A percentile compares a stretch with the other conserved stretches of the same genome.
Conservation (phyloP, 495 filamentous ascomycete species). For the Penicillium canescens region DNA sequence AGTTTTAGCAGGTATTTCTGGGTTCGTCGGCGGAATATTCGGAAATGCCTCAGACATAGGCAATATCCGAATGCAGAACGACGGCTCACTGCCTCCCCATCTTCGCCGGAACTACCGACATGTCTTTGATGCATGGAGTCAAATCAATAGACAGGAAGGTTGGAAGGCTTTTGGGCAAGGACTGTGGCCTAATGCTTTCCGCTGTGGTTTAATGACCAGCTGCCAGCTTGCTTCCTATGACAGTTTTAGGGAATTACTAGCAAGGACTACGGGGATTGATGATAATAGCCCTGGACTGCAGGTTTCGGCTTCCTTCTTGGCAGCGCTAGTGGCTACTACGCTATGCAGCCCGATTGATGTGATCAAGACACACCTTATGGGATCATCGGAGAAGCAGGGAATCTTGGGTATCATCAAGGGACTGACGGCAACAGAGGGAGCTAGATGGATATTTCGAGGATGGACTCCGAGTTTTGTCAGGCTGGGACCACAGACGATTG, state of each 20-base stretch:
- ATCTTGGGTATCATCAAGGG: constrained; percentile 14
- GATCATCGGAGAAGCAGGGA: constrained; percentile 8
- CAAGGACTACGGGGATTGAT: not conserved
- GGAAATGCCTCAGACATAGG: constrained; percentile 87
- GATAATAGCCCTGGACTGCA: constrained; percentile 72
- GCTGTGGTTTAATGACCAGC: constrained; percentile 84
- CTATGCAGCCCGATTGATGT: constrained; percentile 91
- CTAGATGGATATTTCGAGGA: constrained; percentile 80
- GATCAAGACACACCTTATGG: constrained; percentile 86
- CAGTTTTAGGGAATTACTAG: constrained; percentile 67
- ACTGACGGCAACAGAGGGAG: constrained; percentile 18
- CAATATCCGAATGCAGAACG: constrained; percentile 94
- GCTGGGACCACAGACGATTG: constrained; percentile 79
- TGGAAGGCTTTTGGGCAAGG: constrained; percentile 67
- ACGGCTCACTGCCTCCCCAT: constrained; percentile 64
- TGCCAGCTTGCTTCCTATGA: constrained; percentile 85
- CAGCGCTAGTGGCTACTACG: constrained; percentile 84
- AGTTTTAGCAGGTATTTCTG: constrained; percentile 70
- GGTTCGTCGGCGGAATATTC: constrained; percentile 77
- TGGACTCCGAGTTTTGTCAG: constrained; percentile 90
- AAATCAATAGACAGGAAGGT: constrained; percentile 75
- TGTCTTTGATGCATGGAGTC: constrained; percentile 76
- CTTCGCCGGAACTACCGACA: constrained; percentile 77
- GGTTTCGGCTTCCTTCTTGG: constrained; percentile 72
- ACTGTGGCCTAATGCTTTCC: constrained; percentile 76